Evolutionary conservation across 495 filamentous ascomycete genomes (phyloP), one percentile per base, ranked within the genome.

Genomic region (Tetracladium setigerum): DNA sequence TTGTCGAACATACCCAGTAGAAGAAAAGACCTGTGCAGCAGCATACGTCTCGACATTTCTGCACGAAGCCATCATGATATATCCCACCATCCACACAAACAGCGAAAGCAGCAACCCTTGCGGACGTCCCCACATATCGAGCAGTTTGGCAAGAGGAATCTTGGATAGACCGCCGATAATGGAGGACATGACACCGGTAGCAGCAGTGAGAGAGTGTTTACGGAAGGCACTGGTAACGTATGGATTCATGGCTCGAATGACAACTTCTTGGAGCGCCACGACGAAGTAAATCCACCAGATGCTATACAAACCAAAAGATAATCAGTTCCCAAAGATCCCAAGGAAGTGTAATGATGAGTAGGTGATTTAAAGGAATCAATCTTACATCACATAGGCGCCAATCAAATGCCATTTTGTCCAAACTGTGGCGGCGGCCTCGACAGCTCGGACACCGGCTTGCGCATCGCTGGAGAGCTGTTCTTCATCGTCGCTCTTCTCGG

Each of bases 121-220:
- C 10, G 62, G 51, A 40, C 66, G 55, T 38, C 74, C 79, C 67
- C 70, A 81, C 13, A 27, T 54, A 53, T 81, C 72, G 43, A 79
- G 52, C 32, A 79, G 56, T 47, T 78, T 75, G 11, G 75, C 74
- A 11, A 77, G 49, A 5, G 78, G 67, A 19, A 81, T 62, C 16
- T 68, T 73, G 9, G 62, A 55, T 1, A 76, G 63, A 37, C 74
- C 79, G 22, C 70, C 70, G 33, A 82, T 67, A 42, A 81, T 51
- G 14, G 47, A 58, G 30, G 65, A 57, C 38, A 74, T 53, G 50
- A 71, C 38, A 4, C 38, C 38, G 5, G 38, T 40, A 2, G 38
- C 19, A 15, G 38, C n/a, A 12, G 18, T 40, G 18, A 68, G 54
- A 27, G 66, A 67, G 49, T 69, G 66, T 14, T 35, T 36, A 10